phyloP scores from a whole-genome alignment of 805 yeast species.

The Grigorovia humatica region DNA sequence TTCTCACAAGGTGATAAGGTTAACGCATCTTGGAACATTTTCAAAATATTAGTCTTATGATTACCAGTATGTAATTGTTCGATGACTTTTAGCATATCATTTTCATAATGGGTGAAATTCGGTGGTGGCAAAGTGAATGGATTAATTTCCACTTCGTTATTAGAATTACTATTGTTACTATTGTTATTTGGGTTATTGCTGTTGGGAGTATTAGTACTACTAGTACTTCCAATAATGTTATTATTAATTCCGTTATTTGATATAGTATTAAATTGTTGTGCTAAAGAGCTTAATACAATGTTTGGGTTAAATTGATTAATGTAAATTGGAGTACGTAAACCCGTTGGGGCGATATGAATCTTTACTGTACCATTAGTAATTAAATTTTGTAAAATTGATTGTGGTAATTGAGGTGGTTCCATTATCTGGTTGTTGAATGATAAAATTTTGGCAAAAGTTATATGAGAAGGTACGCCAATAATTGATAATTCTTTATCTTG shows the following conservation, averaged over 20 bases:
- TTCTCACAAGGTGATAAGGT: slow-evolving; percentile 36
- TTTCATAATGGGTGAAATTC: slow-evolving; percentile 6
- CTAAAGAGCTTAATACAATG: not conserved
- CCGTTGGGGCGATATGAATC: slow-evolving; percentile 23
- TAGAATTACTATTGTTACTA: not conserved
- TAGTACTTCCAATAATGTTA: not conserved
- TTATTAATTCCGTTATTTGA: not conserved
- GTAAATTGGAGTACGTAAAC: slow-evolving; percentile 22
- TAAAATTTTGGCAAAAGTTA: slow-evolving; percentile 71
- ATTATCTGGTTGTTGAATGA: not conserved
- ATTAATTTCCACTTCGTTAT: slow-evolving; percentile 23
- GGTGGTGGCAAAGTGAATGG: slow-evolving; percentile 30
- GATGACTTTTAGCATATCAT: not conserved
- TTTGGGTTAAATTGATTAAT: slow-evolving; percentile 4
- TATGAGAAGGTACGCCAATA: slow-evolving; percentile 63
- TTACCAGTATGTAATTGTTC: slow-evolving; percentile 4
- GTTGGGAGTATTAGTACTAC: not conserved
- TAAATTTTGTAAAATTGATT: slow-evolving; percentile 25
- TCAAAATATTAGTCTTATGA: slow-evolving; percentile 25
- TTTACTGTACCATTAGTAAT: slow-evolving; percentile 23
- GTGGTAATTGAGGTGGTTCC: slow-evolving; percentile 8
- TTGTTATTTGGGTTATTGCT: not conserved
- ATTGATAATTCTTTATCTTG: slow-evolving; percentile 68
- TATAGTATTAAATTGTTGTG: not conserved
- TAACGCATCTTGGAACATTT: slow-evolving; percentile 36